Evolutionary conservation across 495 filamentous ascomycete species (phyloP).

Genomic region (Beverwykella pulmonaria): DNA sequence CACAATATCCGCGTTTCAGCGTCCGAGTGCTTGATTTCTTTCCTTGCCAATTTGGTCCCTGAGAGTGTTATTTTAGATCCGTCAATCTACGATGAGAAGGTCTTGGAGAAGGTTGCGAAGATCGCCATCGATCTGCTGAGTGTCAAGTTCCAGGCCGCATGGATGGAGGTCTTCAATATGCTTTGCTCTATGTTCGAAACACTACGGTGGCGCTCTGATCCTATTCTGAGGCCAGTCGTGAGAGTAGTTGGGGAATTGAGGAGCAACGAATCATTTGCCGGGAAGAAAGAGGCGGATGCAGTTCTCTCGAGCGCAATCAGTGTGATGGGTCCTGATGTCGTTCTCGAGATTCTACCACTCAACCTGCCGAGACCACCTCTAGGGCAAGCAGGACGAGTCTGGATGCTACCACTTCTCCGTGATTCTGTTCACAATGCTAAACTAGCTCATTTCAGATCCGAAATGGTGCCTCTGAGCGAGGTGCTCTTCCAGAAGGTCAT

Average conservation of each 20-base stretch:
- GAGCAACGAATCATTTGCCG: conserved; percentile 82
- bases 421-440: conserved; percentile 83
- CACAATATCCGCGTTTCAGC: conserved; percentile 91
- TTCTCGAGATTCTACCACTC: conserved; percentile 78
- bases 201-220: conserved; percentile 79
- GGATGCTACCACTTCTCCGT: conserved; percentile 88
- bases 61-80: conserved; percentile 77
- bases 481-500: conserved; percentile 85
- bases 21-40: conserved; percentile 91
- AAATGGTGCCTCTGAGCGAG: conserved; percentile 87
- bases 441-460: conserved; percentile 78
- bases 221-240: conserved; percentile 72
- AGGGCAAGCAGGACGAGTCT: conserved; percentile 82
- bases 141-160: conserved; percentile 89
- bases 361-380: conserved; percentile 76
- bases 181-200: conserved; percentile 83
- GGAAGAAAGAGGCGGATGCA: conserved; percentile 91
- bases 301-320: conserved; percentile 83
- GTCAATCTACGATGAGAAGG: conserved; percentile 84
- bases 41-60: conserved; percentile 85
- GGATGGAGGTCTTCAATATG: conserved; percentile 93
- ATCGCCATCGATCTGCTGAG: conserved; percentile 71
- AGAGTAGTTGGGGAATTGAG: conserved; percentile 83
- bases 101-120: conserved; percentile 72
- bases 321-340: conserved; percentile 82